phyloP scores from a whole-genome alignment of 2,329 filamentous ascomycete species.

The Pseudophaeomoniella oleicola region DNA sequence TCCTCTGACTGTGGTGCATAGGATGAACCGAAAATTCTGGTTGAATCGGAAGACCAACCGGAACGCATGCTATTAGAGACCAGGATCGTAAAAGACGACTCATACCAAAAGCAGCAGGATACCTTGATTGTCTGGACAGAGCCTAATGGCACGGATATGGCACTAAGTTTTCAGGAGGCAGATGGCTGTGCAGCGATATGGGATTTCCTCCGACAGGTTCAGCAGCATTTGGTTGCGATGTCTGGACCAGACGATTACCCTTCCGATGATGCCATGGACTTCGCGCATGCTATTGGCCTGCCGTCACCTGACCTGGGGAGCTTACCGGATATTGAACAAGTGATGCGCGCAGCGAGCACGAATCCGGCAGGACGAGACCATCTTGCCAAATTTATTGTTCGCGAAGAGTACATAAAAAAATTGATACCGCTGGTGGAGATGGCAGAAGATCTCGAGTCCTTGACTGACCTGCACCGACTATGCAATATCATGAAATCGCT shows the following conservation, averaged over 20 bases:
- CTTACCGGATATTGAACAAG: constrained; percentile 68
- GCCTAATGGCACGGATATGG: constrained; percentile 84
- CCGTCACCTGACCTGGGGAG: constrained; percentile 70
- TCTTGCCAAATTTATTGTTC: constrained; percentile 72
- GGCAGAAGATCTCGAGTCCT: constrained; percentile 82
- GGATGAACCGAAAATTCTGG: constrained; percentile 76
- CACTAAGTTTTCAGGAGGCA: constrained; percentile 91
- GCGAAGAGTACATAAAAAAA: constrained; percentile 74
- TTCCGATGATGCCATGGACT: constrained; percentile 75
- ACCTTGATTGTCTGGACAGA: constrained; percentile 98
- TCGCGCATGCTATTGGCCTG: constrained; percentile 52
- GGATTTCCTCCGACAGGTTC: constrained; percentile 54
- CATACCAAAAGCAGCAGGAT: constrained; percentile 97
- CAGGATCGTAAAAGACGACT: constrained; percentile 81
- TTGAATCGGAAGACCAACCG: constrained; percentile 87
- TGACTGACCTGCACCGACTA: constrained; percentile 72
- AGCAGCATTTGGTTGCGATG: constrained; percentile 40
- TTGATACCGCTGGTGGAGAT: constrained; percentile 73
- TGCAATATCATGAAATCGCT: constrained; percentile 98
- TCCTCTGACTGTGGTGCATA: constrained; percentile 27
- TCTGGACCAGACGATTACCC: constrained; percentile 57
- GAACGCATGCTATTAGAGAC: constrained; percentile 75
- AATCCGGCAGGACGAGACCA: constrained; percentile 68
- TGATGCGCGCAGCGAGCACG: constrained; percentile 64
- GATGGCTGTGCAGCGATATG: constrained; percentile 89